Evolutionary conservation across 257 asterid species (phyloP).

Genomic region (Thymus quinquecostatus): DNA sequence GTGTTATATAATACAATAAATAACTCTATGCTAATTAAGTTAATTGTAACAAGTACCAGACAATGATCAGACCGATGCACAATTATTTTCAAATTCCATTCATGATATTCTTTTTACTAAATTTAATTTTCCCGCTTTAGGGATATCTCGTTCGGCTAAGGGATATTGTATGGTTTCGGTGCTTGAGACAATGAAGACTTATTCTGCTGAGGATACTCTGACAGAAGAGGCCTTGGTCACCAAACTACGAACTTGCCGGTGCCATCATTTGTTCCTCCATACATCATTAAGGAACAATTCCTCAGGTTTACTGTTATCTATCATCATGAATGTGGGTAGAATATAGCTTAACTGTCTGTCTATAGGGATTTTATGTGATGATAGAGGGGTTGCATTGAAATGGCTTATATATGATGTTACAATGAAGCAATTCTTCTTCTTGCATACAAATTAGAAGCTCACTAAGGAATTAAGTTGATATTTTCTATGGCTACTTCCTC

Average conservation of each 20-base stretch:
- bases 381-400: not conserved
- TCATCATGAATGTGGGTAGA: constrained; percentile 19
- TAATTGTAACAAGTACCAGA: not conserved
- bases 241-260: constrained; percentile 86
- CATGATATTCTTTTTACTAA: not conserved
- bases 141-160: constrained; percentile 93
- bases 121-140: constrained; percentile 44
- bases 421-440: too few species aligned
- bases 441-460: constrained; percentile 8
- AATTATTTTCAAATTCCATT: constrained; percentile 5
- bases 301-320: constrained; percentile 62
- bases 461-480: not conserved
- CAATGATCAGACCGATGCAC: not conserved
- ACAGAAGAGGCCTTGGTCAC: constrained; percentile 97
- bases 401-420: not conserved
- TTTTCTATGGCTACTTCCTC: constrained; percentile 19
- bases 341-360: constrained; percentile 6
- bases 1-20: not conserved
- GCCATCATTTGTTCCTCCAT: constrained; percentile 87
- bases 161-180: constrained; percentile 85
- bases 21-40: not conserved
- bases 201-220: constrained; percentile 85
- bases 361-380: not conserved
- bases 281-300: constrained; percentile 75
- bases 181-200: constrained; percentile 93